Evolutionary conservation across 345 rosid genomes (phyloP).

Genomic region (Moricandia arvensis): DNA sequence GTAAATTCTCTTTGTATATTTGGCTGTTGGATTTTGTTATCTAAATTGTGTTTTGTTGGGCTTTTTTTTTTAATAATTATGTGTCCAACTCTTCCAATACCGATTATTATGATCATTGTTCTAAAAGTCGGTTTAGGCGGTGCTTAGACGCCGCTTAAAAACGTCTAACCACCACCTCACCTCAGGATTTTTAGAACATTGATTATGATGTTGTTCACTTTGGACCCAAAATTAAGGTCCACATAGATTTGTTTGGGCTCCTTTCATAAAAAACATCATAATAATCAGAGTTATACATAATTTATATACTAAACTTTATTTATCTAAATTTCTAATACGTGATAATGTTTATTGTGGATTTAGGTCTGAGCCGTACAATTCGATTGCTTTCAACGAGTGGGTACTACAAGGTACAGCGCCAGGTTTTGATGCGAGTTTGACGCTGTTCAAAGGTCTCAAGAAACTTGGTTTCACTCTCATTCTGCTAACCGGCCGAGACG

Average conservation of each 20-base stretch:
- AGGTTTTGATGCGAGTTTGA: conserved; percentile 58
- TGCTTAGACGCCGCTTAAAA: no score
- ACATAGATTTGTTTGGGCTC: no score
- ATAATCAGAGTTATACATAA: no score
- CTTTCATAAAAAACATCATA: no score
- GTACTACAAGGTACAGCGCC: conserved; percentile 62
- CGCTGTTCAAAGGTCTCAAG: conserved; percentile 56
- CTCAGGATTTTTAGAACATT: no score
- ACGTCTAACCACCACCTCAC: no score
- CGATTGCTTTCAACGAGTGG: conserved; percentile 48
- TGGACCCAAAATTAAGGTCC: no score
- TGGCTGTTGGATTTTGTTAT: conserved; percentile 5
- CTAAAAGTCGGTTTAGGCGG: no score
- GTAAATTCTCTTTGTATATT: conserved; percentile 32
- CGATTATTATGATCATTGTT: no score
- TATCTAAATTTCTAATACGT: no score
- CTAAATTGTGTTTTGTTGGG: not conserved
- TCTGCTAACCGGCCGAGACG: conserved; percentile 67
- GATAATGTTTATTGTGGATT: not conserved
- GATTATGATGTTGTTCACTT: no score
- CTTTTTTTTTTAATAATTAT: not conserved
- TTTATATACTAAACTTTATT: not conserved
- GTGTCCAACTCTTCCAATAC: no score
- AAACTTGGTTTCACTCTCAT: conserved; percentile 59
- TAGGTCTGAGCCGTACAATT: conserved; percentile 58